Base-by-base conservation (phyloP, 306 rosid species). In the Cicer judaicum region DNA sequence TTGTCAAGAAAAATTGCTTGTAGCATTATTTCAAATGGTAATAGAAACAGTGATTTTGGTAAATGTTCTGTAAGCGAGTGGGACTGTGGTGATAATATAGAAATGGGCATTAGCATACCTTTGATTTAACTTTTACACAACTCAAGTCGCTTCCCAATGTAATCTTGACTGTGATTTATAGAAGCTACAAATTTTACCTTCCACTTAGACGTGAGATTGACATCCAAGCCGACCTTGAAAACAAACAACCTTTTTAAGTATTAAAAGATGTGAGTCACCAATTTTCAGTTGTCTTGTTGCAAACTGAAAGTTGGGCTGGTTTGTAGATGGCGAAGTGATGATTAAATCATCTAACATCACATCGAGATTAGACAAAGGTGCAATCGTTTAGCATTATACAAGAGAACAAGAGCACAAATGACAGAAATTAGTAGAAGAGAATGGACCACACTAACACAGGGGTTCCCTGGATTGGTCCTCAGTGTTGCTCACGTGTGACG, bases 1-100 rank as follows among this genome's bases (percentile, higher is more conserved):
- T 65, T 54, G 12, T 54, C 47, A 53, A 42, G 53, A 29, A 64
- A 39, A 73, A 53, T 43, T 64, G 72, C 44, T 16, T 0, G 16
- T 29, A 16, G 50, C 41, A 79, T 64, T 34, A 62, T 21, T 78
- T 1, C 12, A 70, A 78, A 70, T 40, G 36, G 19, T n/a, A 63
- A 36, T 2, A 19, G 18, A 64, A 75, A 38, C 13, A 21, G 49
- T 61, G 14, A 14, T 71, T 59, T 60, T 60, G 65, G 19, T 29
- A 18, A 34, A 10, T 5, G 43, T 60, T n/a, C 44, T 21, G 48
- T 48, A 56, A 14, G 36, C 53, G 16, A n/a, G 5, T 38, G 3
- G 42, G 29, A 52, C 34, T 38, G 42, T 52, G 62, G 54, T n/a
- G 34, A 24, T 24, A 24, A 24, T 24, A 24, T 24, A 24, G 34